These are phyloP conservation scores for Candida lessepsii DNA, from an alignment of 805 yeast genomes.

Conservation along the genomic window DNA sequence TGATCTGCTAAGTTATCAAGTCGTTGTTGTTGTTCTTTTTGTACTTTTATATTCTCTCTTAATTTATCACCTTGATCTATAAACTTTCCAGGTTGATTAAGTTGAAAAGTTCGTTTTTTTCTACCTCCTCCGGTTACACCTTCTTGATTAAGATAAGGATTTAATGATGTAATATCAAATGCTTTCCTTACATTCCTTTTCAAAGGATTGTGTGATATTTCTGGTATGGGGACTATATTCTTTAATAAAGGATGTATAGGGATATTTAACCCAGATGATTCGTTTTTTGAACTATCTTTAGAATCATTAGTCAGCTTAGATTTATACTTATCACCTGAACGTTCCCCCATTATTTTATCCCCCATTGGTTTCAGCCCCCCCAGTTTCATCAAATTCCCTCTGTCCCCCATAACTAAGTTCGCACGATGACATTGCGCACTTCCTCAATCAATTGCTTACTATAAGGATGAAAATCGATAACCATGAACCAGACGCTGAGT, in stretches of 20 bases:
- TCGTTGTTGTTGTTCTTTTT: conserved; percentile 24
- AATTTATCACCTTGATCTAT: conserved; percentile 56
- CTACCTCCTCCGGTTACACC: conserved; percentile 2
- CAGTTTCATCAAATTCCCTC: too few species aligned
- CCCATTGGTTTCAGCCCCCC: too few species aligned
- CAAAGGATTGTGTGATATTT: conserved; percentile 30
- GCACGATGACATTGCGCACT: conserved; percentile 2
- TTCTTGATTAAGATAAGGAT: conserved; percentile 33
- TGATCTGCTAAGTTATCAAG: conserved; percentile 30
- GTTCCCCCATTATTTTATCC: too few species aligned
- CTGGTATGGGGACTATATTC: conserved; percentile 24
- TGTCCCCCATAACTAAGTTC: too few species aligned
- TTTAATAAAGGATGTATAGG: conserved; percentile 39
- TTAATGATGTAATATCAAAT: conserved; percentile 35
- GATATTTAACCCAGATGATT: conserved; percentile 35
- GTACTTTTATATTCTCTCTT: conserved; percentile 45
- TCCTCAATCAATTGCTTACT: conserved; percentile 1
- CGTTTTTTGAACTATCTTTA: too few species aligned
- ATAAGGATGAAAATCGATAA: conserved; percentile 32
- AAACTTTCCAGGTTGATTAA: conserved; percentile 65
- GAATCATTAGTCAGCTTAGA: too few species aligned
- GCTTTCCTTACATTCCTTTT: conserved; percentile 25
- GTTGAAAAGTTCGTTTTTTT: conserved; percentile 31
- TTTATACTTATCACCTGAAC: too few species aligned
- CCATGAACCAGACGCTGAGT: conserved; percentile 29